These are phyloP conservation scores for Lobulomyces angularis DNA, from an alignment of 192 early-diverging fungal species.

Conservation along the genomic window DNA sequence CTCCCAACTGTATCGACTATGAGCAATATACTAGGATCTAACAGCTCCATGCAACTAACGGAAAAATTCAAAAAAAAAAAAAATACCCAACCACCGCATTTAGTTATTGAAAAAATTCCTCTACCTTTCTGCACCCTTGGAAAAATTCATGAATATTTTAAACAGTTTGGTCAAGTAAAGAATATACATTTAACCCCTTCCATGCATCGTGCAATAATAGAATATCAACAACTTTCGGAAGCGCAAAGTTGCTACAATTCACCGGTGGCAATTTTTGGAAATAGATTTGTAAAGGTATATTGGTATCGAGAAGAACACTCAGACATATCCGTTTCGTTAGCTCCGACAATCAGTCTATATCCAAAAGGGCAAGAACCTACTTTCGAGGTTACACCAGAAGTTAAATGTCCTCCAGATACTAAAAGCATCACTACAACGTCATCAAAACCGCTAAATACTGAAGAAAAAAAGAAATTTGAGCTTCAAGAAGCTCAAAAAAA, in stretches of 20 bases:
- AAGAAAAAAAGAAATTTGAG: constrained; percentile 51
- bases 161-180: constrained; percentile 58
- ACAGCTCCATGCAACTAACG: too few species aligned
- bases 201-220: constrained; percentile 45
- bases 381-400: constrained; percentile 7
- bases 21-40: constrained; percentile 8
- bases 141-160: constrained; percentile 66
- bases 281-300: constrained; percentile 79
- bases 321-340: too few species aligned
- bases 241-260: constrained; percentile 57
- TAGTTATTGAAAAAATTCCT: constrained; percentile 71
- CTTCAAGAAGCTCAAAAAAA: too few species aligned
- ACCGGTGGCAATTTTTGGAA: constrained; percentile 69
- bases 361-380: constrained; percentile 12
- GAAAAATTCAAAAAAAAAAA: constrained; percentile 34
- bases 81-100: too few species aligned
- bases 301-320: constrained; percentile 55
- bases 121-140: constrained; percentile 49
- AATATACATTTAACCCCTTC: constrained; percentile 55
- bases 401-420: too few species aligned
- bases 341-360: too few species aligned
- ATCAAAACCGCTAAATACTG: too few species aligned
- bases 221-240: constrained; percentile 47
- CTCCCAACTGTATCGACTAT: constrained; percentile 5
- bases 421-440: constrained; percentile 18